Percentiles rank a stretch among this genome's conserved stretches.
phyloP scores from a whole-genome alignment of 2,329 filamentous ascomycete genomes.

The Botrytis hyacinthi region DNA sequence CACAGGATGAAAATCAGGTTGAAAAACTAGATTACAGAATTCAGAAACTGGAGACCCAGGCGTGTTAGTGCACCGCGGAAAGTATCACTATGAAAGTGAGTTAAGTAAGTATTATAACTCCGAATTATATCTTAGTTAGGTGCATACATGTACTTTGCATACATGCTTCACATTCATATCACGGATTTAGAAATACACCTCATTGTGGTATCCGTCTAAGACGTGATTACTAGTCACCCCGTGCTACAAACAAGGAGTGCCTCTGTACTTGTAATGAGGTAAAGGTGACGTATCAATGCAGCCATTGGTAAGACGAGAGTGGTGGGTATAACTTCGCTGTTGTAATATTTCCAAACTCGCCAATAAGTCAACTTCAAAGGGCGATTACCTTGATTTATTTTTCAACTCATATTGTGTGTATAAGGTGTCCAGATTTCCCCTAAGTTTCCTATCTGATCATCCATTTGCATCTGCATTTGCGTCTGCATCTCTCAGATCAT shows the following conservation, averaged over 20 bases:
- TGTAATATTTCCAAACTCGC: background rate
- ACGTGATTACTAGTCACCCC: background rate
- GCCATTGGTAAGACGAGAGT: background rate
- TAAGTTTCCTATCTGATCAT: background rate
- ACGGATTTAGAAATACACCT: background rate
- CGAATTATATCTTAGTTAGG: background rate
- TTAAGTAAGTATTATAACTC: background rate
- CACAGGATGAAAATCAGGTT: background rate
- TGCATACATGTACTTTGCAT: background rate
- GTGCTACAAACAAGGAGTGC: background rate
- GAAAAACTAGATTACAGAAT: background rate
- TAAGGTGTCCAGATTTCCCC: background rate
- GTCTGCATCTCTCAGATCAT: background rate
- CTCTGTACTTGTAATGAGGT: background rate
- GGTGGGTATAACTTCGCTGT: background rate
- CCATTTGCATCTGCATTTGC: background rate
- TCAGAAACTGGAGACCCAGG: background rate
- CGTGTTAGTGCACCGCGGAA: background rate
- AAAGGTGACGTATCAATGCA: background rate
- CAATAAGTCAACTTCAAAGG: background rate
- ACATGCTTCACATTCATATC: background rate
- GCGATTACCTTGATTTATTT: background rate
- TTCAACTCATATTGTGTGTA: background rate
- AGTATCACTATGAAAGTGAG: background rate
- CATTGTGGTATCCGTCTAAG: background rate